Evolutionary conservation across 176 grass and related monocot genomes (phyloP).

Genomic region (Cenchrus fungigraminus): DNA sequence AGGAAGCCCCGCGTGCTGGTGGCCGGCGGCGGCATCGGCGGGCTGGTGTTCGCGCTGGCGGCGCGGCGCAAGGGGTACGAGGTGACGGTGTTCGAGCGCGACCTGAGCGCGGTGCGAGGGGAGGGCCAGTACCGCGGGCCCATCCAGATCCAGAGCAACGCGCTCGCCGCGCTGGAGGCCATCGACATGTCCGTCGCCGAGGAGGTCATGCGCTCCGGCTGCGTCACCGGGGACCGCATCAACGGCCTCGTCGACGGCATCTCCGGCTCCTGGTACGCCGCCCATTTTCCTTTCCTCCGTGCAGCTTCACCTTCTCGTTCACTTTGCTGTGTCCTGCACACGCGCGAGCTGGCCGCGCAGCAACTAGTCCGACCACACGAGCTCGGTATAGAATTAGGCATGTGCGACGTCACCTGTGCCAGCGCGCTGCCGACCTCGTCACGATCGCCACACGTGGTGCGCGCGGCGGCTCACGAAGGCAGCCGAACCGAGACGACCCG

Average conservation of each 20-base stretch:
- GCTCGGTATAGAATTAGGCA: not conserved
- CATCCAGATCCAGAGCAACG: constrained; percentile 99
- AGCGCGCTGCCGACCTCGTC: not conserved
- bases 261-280: constrained; percentile 76
- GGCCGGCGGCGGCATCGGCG: constrained; percentile 90
- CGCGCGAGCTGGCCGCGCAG: no score
- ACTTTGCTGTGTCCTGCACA: no score
- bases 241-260: constrained; percentile 97
- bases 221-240: constrained; percentile 95
- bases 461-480: not conserved
- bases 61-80: constrained; percentile 90
- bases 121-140: constrained; percentile 95
- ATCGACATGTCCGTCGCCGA: constrained; percentile 86
- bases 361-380: not conserved
- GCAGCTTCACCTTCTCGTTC: no score
- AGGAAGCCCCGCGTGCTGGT: constrained; percentile 70
- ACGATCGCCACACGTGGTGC: constrained; percentile 14
- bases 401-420: not conserved
- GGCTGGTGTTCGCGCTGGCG: constrained; percentile 83
- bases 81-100: constrained; percentile 94
- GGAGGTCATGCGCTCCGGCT: constrained; percentile 80
- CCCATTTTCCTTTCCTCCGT: no score
- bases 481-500: not conserved
- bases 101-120: constrained; percentile 84
- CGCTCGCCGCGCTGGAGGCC: constrained; percentile 83